phyloP scores from a whole-genome alignment of 331 rosid genomes.

The Malus hybrid region DNA sequence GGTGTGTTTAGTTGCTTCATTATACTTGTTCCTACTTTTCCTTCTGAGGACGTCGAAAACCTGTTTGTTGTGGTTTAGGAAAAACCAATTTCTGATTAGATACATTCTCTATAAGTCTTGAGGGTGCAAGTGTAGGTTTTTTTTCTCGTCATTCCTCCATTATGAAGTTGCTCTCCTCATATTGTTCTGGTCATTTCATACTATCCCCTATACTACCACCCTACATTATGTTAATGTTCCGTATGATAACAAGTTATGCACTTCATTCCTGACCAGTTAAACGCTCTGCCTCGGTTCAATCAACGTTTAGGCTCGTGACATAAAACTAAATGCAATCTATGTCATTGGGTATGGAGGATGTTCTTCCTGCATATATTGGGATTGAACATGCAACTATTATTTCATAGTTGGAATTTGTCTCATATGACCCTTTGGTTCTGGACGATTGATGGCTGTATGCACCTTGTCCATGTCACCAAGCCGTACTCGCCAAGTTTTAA shows the following conservation, averaged over 20 bases:
- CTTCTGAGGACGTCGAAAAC: not conserved
- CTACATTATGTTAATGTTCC: not conserved
- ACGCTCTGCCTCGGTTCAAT: not conserved
- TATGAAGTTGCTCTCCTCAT: not conserved
- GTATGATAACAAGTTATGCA: not conserved
- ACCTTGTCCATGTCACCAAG: not conserved
- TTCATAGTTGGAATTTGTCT: no score
- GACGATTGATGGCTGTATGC: no score
- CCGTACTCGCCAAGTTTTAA: not conserved
- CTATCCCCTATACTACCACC: not conserved
- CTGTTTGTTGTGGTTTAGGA: not conserved
- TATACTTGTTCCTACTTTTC: not conserved
- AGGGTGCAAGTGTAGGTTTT: not conserved
- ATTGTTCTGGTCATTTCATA: not conserved
- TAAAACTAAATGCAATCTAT: no score
- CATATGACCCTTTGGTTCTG: no score
- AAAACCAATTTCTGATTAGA: not conserved
- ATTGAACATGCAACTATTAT: no score
- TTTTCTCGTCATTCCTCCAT: not conserved
- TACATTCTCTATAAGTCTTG: not conserved
- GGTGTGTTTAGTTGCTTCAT: no score
- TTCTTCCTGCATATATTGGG: no score
- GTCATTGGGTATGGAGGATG: no score
- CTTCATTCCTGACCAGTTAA: not conserved
- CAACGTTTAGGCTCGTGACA: not conserved